Conservation (phyloP, 2,329 filamentous ascomycete species). For the Stromatinia cepivora region DNA sequence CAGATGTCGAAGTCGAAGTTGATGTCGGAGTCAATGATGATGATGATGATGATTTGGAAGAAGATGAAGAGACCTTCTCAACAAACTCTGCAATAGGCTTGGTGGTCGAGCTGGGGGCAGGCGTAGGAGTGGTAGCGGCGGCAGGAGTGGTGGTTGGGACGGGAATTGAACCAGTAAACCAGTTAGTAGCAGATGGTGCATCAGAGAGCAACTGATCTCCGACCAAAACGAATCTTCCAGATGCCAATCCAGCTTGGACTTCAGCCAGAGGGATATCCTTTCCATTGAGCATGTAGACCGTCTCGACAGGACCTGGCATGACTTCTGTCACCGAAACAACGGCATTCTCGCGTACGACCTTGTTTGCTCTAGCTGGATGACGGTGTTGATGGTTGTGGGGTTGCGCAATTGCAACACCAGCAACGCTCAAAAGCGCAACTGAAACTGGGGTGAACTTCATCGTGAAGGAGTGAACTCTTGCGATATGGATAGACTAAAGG, state of each 20-base stretch:
- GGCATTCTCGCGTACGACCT: constrained; percentile 50
- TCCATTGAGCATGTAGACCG: constrained; percentile 71
- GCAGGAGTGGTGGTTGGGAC: constrained; percentile 31
- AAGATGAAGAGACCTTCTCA: constrained; percentile 3
- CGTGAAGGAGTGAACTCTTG: constrained; percentile 40
- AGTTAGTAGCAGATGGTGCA: constrained; percentile 46
- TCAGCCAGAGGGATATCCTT: constrained; percentile 58
- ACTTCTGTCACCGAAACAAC: constrained; percentile 42
- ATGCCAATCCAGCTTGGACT: constrained; percentile 69
- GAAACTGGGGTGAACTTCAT: constrained; percentile 40
- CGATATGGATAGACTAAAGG: constrained; percentile 33
- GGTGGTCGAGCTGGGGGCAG: constrained; percentile 23
- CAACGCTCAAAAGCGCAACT: constrained; percentile 40
- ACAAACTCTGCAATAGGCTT: constrained; percentile 4
- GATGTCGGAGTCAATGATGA: constrained; percentile 33
- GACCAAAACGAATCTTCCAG: constrained; percentile 68
- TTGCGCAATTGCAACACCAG: constrained; percentile 56
- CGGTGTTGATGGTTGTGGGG: constrained; percentile 60
- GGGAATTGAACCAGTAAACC: constrained; percentile 37
- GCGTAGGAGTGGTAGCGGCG: constrained; percentile 24
- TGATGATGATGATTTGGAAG: constrained; percentile 34
- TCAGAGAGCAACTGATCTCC: constrained; percentile 53
- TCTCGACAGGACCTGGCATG: constrained; percentile 60
- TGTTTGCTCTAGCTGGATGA: constrained; percentile 57
- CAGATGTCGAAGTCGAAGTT: constrained; percentile 3